A percentile compares a stretch with the other conserved stretches of the same genome.
These are phyloP conservation scores for Vigna mungo DNA, from an alignment of 306 rosid species.

Conservation along the genomic window DNA sequence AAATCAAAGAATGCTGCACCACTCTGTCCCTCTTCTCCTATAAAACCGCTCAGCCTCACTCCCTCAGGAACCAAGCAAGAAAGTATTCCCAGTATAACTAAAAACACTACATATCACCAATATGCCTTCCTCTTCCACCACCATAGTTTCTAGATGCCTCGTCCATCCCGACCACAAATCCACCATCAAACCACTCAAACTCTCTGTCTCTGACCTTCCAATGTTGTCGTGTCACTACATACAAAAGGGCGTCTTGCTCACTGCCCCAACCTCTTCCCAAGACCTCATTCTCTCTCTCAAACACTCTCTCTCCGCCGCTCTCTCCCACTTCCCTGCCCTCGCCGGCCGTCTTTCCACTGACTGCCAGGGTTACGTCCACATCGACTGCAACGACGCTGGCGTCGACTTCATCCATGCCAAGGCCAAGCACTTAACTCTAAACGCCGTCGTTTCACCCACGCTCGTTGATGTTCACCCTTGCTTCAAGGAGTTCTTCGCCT, in stretches of 20 bases:
- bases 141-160: constrained; percentile 63
- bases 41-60: not conserved
- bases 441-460: constrained; percentile 40
- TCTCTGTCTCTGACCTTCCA: constrained; percentile 86
- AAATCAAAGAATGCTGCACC: not conserved
- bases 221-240: constrained; percentile 93
- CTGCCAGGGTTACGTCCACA: constrained; percentile 57
- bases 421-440: constrained; percentile 60
- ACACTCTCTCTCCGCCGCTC: constrained; percentile 63
- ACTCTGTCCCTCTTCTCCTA: not conserved
- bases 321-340: constrained; percentile 78
- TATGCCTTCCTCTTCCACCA: constrained; percentile 81
- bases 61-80: not conserved
- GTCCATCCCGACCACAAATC: constrained; percentile 65
- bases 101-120: constrained; percentile 1
- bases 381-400: constrained; percentile 78
- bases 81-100: too few relatives aligned
- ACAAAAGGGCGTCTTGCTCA: constrained; percentile 75
- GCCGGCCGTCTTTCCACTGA: constrained; percentile 79
- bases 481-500: constrained; percentile 77
- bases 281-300: constrained; percentile 61
- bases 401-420: constrained; percentile 71
- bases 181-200: constrained; percentile 58
- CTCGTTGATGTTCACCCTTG: constrained; percentile 60
- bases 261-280: constrained; percentile 63